These are phyloP conservation scores for Naganishia vishniacii DNA, from an alignment of 768 basidiomycete species.

Conservation along the genomic window DNA sequence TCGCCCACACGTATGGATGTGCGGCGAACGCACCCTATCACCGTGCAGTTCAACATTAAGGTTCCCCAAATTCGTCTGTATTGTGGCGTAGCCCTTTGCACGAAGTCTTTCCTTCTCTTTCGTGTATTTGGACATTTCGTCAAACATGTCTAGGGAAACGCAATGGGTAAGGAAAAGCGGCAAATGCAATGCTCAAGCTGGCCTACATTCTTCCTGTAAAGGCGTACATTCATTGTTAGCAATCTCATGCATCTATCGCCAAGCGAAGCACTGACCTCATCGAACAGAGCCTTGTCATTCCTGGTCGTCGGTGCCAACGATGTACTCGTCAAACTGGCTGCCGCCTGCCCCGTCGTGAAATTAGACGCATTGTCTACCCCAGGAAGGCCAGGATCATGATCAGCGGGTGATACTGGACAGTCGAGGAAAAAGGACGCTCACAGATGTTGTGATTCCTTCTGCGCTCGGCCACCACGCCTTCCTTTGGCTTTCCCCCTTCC, in stretches of 20 bases:
- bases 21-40: conserved; percentile 33
- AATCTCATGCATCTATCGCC: neutral
- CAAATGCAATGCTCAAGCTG: neutral
- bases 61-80: conserved; percentile 84
- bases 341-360: conserved; percentile 66
- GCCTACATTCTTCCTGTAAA: conserved; percentile 64
- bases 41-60: conserved; percentile 63
- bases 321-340: conserved; percentile 90
- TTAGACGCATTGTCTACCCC: conserved; percentile 54
- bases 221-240: no score
- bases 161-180: neutral
- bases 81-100: conserved; percentile 88
- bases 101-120: conserved; percentile 92
- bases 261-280: conserved; percentile 56
- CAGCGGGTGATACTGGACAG: neutral
- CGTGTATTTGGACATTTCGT: conserved; percentile 71
- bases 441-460: conserved; percentile 22
- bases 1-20: no score
- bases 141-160: conserved; percentile 69
- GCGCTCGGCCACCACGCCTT: conserved; percentile 29
- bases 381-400: no score
- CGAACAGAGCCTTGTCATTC: conserved; percentile 81
- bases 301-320: conserved; percentile 70
- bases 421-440: conserved; percentile 2
- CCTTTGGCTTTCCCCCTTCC: conserved; percentile 25